Evolutionary conservation across 352 stramenopile species (phyloP).

Genomic region (Globisporangium lucens): DNA sequence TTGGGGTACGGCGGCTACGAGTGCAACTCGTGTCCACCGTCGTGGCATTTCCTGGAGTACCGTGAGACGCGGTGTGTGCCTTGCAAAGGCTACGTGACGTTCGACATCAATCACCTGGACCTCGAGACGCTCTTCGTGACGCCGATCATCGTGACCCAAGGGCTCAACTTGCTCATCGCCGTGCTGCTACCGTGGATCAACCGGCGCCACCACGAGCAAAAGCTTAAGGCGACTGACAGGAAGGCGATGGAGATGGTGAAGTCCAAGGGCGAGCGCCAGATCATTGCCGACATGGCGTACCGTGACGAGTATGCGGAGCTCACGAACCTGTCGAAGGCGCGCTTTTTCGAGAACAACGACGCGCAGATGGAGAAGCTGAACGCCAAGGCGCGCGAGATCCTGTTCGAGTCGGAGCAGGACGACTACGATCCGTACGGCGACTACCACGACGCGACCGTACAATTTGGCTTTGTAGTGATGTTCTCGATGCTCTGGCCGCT

Average conservation of each 20-base stretch:
- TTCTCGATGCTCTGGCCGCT: constrained; percentile 84
- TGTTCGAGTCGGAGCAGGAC: constrained; percentile 73
- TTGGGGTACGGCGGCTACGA: constrained; percentile 41
- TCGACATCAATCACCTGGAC: constrained; percentile 80
- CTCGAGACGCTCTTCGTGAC: constrained; percentile 80
- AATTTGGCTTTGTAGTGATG: constrained; percentile 87
- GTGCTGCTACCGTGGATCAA: constrained; percentile 72
- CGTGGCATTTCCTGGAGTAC: constrained; percentile 44
- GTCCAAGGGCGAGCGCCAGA: constrained; percentile 50
- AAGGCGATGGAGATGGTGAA: constrained; percentile 70
- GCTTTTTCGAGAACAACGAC: constrained; percentile 67
- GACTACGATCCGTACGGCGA: constrained; percentile 83
- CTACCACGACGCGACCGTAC: constrained; percentile 76
- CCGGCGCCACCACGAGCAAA: constrained; percentile 65
- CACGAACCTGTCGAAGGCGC: constrained; percentile 60
- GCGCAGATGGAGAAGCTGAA: constrained; percentile 63
- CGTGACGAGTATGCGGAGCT: constrained; percentile 38
- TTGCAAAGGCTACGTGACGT: constrained; percentile 74
- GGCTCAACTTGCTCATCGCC: constrained; percentile 70
- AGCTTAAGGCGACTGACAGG: constrained; percentile 46
- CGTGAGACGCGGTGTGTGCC: constrained; percentile 54
- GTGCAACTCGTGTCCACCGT: constrained; percentile 55
- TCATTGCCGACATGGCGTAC: constrained; percentile 66
- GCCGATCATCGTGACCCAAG: constrained; percentile 78
- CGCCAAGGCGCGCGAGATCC: constrained; percentile 59